Percentiles rank a stretch among this genome's conserved stretches.
Evolutionary conservation across 2,329 filamentous ascomycete species (phyloP).

Genomic region (Trichoderma sp.): DNA sequence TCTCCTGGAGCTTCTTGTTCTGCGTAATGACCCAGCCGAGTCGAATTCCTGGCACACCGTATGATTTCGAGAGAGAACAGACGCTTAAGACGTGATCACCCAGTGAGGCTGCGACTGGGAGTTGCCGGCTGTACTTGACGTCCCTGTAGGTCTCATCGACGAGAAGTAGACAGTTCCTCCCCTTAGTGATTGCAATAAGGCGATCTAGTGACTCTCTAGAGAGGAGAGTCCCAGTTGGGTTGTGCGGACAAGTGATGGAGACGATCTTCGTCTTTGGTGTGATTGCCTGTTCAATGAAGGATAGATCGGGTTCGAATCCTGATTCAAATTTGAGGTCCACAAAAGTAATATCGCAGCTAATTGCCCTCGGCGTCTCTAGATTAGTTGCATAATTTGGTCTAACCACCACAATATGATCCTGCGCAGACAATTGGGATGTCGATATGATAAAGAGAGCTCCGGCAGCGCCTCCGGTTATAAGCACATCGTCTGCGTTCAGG

Average conservation of each 20-base stretch:
- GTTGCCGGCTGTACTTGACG: background rate
- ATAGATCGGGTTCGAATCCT: slow-evolving; percentile 11
- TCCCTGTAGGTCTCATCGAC: background rate
- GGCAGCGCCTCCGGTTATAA: background rate
- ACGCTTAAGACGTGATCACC: background rate
- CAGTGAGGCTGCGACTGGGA: background rate
- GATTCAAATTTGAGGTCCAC: slow-evolving; percentile 24
- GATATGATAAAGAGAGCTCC: background rate
- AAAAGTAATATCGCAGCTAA: slow-evolving; percentile 26
- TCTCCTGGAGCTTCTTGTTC: background rate
- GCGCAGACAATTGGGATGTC: background rate
- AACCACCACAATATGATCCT: background rate
- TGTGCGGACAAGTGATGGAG: background rate
- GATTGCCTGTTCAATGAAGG: background rate
- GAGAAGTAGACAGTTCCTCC: background rate
- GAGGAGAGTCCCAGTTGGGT: background rate
- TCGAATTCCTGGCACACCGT: background rate
- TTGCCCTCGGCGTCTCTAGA: slow-evolving; percentile 24
- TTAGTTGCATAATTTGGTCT: slow-evolving; percentile 28
- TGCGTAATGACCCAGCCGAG: background rate
- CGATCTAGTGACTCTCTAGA: background rate
- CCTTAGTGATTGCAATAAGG: background rate
- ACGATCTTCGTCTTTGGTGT: background rate
- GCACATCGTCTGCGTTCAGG: slow-evolving; percentile 18
- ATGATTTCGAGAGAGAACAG: background rate